A percentile compares a stretch with the other conserved stretches of the same genome.
Evolutionary conservation across 169 alveolate species (phyloP).

Genomic region (Cryptosporidium viatorum): DNA sequence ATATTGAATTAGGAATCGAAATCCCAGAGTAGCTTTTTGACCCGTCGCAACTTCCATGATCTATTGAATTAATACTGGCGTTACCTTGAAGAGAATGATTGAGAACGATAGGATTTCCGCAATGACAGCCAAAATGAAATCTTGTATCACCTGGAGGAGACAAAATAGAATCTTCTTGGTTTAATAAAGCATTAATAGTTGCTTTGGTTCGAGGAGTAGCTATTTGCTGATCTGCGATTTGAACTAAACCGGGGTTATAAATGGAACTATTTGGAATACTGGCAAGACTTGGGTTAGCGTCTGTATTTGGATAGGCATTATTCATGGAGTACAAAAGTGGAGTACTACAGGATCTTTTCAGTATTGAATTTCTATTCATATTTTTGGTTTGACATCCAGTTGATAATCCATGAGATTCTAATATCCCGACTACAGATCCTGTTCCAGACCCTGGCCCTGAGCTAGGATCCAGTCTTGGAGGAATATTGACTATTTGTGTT

Average conservation of each 20-base stretch:
- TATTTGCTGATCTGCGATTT: background rate
- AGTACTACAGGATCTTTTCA: slow-evolving; percentile 70
- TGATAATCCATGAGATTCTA: background rate
- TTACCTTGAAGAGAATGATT: background rate
- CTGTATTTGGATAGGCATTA: slow-evolving; percentile 66
- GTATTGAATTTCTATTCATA: background rate
- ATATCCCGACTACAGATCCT: background rate
- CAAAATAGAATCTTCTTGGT: slow-evolving; percentile 58
- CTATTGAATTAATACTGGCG: background rate
- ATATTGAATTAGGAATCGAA: slow-evolving; percentile 20
- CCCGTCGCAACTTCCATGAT: background rate
- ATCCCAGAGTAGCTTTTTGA: slow-evolving; percentile 9
- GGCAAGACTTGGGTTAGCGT: slow-evolving; percentile 6
- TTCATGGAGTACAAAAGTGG: slow-evolving; percentile 56
- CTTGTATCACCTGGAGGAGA: slow-evolving; percentile 75
- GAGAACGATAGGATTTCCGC: slow-evolving; percentile 28
- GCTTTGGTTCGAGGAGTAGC: slow-evolving; percentile 74
- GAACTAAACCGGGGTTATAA: background rate
- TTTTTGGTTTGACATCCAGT: background rate
- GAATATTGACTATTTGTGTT: background rate
- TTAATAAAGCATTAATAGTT: slow-evolving; percentile 48
- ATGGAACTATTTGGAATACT: background rate
- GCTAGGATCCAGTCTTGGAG: background rate
- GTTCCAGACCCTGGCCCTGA: background rate
- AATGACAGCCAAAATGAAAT: slow-evolving; percentile 70